Evolutionary conservation across 805 yeast genomes (phyloP).

Genomic region (Lachancea lanzarotensis): DNA sequence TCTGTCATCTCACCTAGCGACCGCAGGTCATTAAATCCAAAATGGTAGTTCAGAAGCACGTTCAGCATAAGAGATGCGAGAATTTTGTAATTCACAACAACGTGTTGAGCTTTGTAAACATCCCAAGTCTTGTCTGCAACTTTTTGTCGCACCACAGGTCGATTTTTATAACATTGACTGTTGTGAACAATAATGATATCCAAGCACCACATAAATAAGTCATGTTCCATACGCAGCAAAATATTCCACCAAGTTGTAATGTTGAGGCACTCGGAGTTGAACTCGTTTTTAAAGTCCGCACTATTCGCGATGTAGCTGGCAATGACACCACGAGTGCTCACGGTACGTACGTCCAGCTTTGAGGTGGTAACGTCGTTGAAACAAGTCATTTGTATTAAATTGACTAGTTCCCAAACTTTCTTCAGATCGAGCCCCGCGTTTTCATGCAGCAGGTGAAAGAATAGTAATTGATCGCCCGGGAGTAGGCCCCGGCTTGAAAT

Average conservation of each 20-base stretch:
- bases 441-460: conserved; percentile 28
- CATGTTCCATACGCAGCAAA: conserved; percentile 29
- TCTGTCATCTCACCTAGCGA: conserved; percentile 24
- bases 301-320: conserved; percentile 28
- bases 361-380: conserved; percentile 26
- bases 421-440: conserved; percentile 15
- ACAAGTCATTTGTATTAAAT: conserved; percentile 29
- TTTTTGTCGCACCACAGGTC: conserved; percentile 24
- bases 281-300: conserved; percentile 31
- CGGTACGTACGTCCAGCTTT: conserved; percentile 26
- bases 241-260: conserved; percentile 31
- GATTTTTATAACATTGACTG: conserved; percentile 32
- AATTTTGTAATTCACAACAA: conserved; percentile 36
- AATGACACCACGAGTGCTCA: conserved; percentile 31
- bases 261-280: conserved; percentile 25
- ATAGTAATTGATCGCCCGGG: conserved; percentile 32
- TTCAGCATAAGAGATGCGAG: conserved; percentile 36
- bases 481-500: conserved; percentile 33
- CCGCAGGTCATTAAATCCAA: conserved; percentile 39
- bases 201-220: conserved; percentile 30
- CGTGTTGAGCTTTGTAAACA: conserved; percentile 31
- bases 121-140: conserved; percentile 25
- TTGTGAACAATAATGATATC: conserved; percentile 31
- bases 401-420: conserved; percentile 30
- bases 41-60: conserved; percentile 43